phyloP scores from a whole-genome alignment of 306 rosid species.

The Rubus parviflorus region DNA sequence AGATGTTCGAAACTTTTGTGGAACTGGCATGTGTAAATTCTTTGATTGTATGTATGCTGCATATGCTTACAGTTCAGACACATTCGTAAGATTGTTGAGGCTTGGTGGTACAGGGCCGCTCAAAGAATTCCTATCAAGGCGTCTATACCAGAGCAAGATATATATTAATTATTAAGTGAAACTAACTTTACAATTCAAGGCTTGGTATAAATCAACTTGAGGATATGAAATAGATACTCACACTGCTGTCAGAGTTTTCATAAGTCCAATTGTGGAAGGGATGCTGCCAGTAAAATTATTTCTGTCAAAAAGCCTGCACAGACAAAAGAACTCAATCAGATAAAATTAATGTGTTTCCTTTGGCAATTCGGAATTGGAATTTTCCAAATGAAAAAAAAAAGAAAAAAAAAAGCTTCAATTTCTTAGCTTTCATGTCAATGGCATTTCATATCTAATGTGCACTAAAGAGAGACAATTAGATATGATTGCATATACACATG shows the following conservation, averaged over 20 bases:
- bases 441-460: background rate
- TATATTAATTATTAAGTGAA: conserved; percentile 11
- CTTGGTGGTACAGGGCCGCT: conserved; percentile 43
- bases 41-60: conserved; percentile 12
- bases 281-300: conserved; percentile 52
- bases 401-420: background rate
- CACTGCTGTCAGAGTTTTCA: conserved; percentile 48
- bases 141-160: conserved; percentile 39
- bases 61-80: conserved; percentile 52
- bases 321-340: background rate
- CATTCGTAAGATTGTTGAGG: conserved; percentile 42
- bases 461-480: background rate
- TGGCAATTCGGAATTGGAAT: background rate
- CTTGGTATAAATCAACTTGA: background rate
- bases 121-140: conserved; percentile 48
- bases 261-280: conserved; percentile 58
- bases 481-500: background rate
- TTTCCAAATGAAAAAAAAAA: background rate
- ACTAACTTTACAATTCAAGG: background rate
- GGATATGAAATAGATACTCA: conserved; percentile 45
- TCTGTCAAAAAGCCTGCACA: conserved; percentile 56
- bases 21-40: background rate
- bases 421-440: background rate
- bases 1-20: background rate
- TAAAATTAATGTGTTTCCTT: too few relatives aligned